Conservation (phyloP, 176 grass and related monocot species). For the Avena atlantica region DNA sequence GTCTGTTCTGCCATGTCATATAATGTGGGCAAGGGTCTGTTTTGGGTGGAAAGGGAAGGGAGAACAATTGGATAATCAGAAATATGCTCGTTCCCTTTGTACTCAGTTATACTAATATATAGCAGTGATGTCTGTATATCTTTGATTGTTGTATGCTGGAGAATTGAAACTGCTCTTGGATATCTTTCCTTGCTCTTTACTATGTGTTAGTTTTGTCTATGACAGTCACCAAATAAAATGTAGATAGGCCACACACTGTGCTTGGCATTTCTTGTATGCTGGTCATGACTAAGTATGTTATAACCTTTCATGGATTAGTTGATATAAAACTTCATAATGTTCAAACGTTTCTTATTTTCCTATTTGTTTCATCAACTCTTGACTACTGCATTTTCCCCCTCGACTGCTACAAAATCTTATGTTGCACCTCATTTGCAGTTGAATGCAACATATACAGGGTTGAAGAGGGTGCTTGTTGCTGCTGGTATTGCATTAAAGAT, state of each 20-base stretch:
- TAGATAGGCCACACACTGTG: neutral
- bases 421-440: constrained; percentile 52
- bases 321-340: neutral
- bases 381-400: constrained; percentile 4
- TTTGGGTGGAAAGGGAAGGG: constrained; percentile 6
- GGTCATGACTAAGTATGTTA: neutral
- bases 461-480: constrained; percentile 71
- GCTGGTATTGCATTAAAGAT: constrained; percentile 68
- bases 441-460: constrained; percentile 63
- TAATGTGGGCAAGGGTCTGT: constrained; percentile 30
- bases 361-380: neutral
- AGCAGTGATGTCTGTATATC: neutral
- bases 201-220: neutral
- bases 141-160: neutral
- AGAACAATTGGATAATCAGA: constrained; percentile 2
- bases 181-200: constrained; percentile 14
- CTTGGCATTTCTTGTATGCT: constrained; percentile 22
- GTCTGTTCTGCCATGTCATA: constrained; percentile 18
- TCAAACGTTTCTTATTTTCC: neutral
- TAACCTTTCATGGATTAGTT: constrained; percentile 1
- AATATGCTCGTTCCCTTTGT: constrained; percentile 9
- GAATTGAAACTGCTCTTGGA: neutral
- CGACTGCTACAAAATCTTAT: constrained; percentile 38
- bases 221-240: constrained; percentile 6
- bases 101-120: neutral